A percentile compares a stretch with the other conserved stretches of the same genome.
These are phyloP conservation scores for Talaromyces sp. DNA, from an alignment of 2,329 filamentous ascomycete species.

Conservation along the genomic window DNA sequence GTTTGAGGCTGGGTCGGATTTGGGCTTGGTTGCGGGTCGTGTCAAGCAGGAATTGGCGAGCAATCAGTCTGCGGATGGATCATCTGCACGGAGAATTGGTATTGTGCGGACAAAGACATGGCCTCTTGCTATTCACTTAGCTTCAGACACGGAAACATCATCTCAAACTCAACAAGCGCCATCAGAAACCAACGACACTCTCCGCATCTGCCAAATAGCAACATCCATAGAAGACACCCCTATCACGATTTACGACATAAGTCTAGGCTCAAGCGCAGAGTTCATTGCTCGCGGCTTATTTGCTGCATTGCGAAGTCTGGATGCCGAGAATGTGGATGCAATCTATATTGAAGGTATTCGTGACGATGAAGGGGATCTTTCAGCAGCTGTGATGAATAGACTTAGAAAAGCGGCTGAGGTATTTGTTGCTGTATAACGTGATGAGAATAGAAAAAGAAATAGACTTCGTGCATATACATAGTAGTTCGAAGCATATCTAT, in stretches of 20 bases:
- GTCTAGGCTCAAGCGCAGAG: constrained; percentile 67
- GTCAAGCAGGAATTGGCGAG: constrained; percentile 35
- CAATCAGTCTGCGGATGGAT: constrained; percentile 25
- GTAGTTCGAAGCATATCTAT: neutral
- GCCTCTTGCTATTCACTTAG: constrained; percentile 32
- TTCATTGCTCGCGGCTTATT: constrained; percentile 85
- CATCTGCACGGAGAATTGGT: constrained; percentile 32
- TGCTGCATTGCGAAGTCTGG: constrained; percentile 79
- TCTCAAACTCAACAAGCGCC: neutral
- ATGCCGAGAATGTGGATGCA: constrained; percentile 72
- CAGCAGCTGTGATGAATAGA: constrained; percentile 82
- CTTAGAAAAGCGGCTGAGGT: constrained; percentile 70
- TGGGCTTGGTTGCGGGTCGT: constrained; percentile 30
- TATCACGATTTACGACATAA: constrained; percentile 60
- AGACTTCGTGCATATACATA: constrained; percentile 2
- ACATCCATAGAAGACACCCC: neutral
- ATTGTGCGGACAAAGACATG: constrained; percentile 43
- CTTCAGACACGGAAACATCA: constrained; percentile 21
- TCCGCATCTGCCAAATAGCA: constrained; percentile 7
- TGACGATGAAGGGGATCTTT: constrained; percentile 71
- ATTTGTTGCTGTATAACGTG: constrained; percentile 49
- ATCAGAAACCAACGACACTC: neutral
- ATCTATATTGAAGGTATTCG: constrained; percentile 89
- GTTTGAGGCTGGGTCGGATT: constrained; percentile 61
- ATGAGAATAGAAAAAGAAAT: neutral